Evolutionary conservation across 208 protist genomes (phyloP).

Genomic region (Crithidia sp.): DNA sequence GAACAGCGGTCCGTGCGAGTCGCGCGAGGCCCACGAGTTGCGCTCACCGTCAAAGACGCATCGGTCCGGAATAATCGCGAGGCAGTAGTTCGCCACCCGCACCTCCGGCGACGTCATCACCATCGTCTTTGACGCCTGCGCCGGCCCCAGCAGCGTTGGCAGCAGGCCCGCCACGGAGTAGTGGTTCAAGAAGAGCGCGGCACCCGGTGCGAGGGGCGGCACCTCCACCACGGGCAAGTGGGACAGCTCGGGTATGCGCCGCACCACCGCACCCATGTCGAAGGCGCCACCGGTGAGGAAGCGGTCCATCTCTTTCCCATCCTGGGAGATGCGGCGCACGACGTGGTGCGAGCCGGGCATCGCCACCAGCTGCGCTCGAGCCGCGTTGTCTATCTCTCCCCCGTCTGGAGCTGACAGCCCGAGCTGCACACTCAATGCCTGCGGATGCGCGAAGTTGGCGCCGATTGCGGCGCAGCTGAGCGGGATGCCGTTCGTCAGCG

Average conservation of each 20-base stretch:
- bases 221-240: slow-evolving; percentile 50
- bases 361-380: slow-evolving; percentile 22
- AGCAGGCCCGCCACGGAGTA: slow-evolving; percentile 49
- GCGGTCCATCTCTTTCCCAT: slow-evolving; percentile 64
- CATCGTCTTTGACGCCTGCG: neutral
- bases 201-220: slow-evolving; percentile 52
- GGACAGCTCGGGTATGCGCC: slow-evolving; percentile 46
- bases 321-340: slow-evolving; percentile 50
- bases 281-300: slow-evolving; percentile 64
- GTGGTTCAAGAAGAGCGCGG: slow-evolving; percentile 67
- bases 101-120: slow-evolving; percentile 25
- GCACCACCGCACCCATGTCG: slow-evolving; percentile 68
- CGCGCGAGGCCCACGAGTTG: slow-evolving; percentile 70
- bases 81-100: slow-evolving; percentile 51
- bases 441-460: slow-evolving; percentile 36
- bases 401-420: slow-evolving; percentile 30
- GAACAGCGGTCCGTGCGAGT: slow-evolving; percentile 76
- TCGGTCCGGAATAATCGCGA: slow-evolving; percentile 75
- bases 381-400: neutral
- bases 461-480: slow-evolving; percentile 40
- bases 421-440: slow-evolving; percentile 53
- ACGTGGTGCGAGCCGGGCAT: slow-evolving; percentile 80
- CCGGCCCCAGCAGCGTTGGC: slow-evolving; percentile 51
- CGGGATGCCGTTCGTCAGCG: slow-evolving; percentile 68
- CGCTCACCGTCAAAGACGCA: slow-evolving; percentile 74